Conservation (phyloP, 1,139 yeast genomes). For the Pichia sp. region DNA sequence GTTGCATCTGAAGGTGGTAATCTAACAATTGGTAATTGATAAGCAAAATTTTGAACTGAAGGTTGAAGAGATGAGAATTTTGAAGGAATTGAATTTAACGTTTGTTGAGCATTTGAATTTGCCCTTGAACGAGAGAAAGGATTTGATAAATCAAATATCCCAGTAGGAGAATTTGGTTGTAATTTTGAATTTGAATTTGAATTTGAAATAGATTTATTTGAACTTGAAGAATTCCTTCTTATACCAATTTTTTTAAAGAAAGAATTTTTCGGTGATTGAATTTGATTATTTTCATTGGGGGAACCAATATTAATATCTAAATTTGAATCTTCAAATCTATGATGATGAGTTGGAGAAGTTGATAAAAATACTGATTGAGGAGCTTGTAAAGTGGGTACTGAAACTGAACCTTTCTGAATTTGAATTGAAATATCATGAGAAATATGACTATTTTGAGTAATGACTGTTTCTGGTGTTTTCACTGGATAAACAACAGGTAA, state of each 20-base stretch:
- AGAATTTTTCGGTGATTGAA: conserved; percentile 8
- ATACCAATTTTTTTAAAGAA: conserved; percentile 22
- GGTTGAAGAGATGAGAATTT: neutral
- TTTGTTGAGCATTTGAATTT: neutral
- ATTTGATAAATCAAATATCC: neutral
- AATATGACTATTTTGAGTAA: conserved; percentile 47
- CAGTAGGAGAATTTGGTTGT: conserved; percentile 5
- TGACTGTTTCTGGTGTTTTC: conserved; percentile 62
- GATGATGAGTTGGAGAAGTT: conserved; percentile 26
- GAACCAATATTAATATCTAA: conserved; percentile 1
- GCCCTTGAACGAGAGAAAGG: conserved; percentile 5
- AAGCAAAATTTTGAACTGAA: conserved; percentile 26
- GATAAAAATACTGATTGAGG: conserved; percentile 28
- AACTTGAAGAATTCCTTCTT: conserved; percentile 9
- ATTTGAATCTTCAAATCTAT: conserved; percentile 17
- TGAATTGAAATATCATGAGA: conserved; percentile 31
- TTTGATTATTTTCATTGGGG: neutral
- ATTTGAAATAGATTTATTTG: conserved; percentile 2
- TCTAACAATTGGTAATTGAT: conserved; percentile 51
- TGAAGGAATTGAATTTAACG: neutral
- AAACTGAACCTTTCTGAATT: conserved; percentile 22
- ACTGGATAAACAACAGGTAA: conserved; percentile 67
- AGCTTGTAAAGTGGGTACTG: conserved; percentile 22
- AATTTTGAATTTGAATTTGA: conserved; percentile 2
- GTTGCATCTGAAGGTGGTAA: conserved; percentile 76